These are phyloP conservation scores for Graphilbum ipis-grandicollis DNA, from an alignment of 2,329 filamentous ascomycete species.

Conservation along the genomic window DNA sequence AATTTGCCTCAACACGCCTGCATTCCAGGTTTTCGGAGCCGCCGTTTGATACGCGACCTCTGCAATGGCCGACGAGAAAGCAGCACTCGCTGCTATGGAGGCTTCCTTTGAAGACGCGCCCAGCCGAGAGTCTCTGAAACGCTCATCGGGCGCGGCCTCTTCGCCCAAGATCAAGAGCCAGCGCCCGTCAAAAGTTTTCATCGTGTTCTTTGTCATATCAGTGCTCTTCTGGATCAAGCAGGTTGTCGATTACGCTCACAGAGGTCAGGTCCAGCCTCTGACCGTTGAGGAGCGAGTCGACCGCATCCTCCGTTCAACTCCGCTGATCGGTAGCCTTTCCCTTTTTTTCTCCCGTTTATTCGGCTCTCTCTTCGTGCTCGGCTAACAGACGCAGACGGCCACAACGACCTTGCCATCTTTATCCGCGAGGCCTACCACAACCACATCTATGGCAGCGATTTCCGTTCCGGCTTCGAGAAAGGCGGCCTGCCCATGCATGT, in stretches of 20 bases:
- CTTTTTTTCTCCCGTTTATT: not conserved
- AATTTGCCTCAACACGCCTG: too few species aligned
- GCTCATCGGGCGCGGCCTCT: too few species aligned
- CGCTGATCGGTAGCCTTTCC: slow-evolving; percentile 8
- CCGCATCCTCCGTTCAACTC: slow-evolving; percentile 9
- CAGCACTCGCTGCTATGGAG: not conserved
- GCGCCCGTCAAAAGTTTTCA: too few species aligned
- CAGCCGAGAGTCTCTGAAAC: not conserved
- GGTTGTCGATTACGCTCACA: too few species aligned
- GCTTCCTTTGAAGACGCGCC: not conserved
- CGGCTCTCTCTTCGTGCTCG: too few species aligned
- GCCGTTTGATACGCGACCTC: too few species aligned
- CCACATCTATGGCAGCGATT: slow-evolving; percentile 57
- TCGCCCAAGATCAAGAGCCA: too few species aligned
- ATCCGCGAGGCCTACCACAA: slow-evolving; percentile 54
- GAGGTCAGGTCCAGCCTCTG: not conserved
- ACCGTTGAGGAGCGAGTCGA: slow-evolving; percentile 10
- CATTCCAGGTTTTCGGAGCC: too few species aligned
- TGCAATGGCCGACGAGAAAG: too few species aligned
- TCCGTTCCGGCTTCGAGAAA: slow-evolving; percentile 56
- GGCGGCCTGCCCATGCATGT: slow-evolving; percentile 55
- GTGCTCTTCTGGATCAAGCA: too few species aligned
- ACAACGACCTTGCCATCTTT: slow-evolving; percentile 70
- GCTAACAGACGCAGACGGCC: slow-evolving; percentile 45
- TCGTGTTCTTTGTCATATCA: too few species aligned